phyloP scores from a whole-genome alignment of 192 early-diverging fungal genomes.

The Linderina pennispora region DNA sequence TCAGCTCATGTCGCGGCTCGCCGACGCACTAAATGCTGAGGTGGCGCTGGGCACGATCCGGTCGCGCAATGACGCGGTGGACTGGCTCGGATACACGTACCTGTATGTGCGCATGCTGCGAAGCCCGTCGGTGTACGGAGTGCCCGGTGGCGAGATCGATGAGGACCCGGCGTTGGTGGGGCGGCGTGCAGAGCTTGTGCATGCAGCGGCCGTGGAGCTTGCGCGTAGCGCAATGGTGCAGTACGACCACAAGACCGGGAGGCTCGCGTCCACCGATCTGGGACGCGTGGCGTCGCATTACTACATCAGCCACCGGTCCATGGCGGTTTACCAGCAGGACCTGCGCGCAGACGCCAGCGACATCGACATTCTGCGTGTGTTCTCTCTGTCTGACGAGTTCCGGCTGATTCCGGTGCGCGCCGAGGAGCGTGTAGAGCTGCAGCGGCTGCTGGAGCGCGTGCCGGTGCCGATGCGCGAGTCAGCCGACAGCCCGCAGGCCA shows the following conservation, averaged over 20 bases:
- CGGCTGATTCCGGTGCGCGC: conserved; percentile 89
- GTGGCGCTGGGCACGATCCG: conserved; percentile 89
- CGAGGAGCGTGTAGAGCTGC: conserved; percentile 89
- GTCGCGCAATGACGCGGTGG: conserved; percentile 88
- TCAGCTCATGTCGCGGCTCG: conserved; percentile 79
- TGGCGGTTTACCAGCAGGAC: conserved; percentile 92
- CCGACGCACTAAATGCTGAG: conserved; percentile 95
- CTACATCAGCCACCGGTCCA: conserved; percentile 88
- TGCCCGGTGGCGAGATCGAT: conserved; percentile 46
- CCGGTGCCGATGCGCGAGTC: conserved; percentile 92
- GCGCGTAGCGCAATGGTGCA: conserved; percentile 92
- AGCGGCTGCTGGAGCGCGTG: conserved; percentile 84
- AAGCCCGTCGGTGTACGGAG: conserved; percentile 82
- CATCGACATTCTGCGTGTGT: conserved; percentile 86
- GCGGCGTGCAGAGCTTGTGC: conserved; percentile 84
- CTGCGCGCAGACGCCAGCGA: conserved; percentile 85
- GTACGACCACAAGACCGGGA: conserved; percentile 90
- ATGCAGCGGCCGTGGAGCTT: conserved; percentile 76
- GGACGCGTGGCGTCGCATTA: conserved; percentile 96
- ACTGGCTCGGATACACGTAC: conserved; percentile 95
- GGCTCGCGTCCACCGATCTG: conserved; percentile 82
- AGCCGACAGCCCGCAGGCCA: conserved; percentile 85
- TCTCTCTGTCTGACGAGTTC: conserved; percentile 89
- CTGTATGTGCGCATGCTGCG: conserved; percentile 94
- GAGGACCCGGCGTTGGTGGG: conserved; percentile 75